Percentiles rank a stretch among this genome's conserved stretches.
These are phyloP conservation scores for Globisporangium camurandrum DNA, from an alignment of 352 stramenopile species.

Conservation along the genomic window DNA sequence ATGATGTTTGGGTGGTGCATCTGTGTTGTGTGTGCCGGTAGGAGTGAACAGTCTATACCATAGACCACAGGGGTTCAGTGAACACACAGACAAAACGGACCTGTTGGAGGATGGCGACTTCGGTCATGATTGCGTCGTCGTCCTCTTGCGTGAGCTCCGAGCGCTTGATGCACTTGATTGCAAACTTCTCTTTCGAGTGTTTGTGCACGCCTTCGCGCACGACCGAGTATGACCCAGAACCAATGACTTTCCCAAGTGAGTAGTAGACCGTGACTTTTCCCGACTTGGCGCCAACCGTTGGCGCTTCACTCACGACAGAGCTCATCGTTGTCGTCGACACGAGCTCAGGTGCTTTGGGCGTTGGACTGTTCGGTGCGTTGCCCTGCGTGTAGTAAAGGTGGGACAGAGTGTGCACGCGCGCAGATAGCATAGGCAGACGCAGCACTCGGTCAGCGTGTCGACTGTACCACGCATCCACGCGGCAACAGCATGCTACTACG, in stretches of 20 bases:
- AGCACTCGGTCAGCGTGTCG: no score
- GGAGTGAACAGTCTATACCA: background rate
- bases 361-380: conserved; percentile 8
- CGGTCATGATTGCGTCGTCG: conserved; percentile 64
- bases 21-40: conserved; percentile 7
- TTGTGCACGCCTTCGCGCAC: conserved; percentile 82
- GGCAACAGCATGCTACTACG: background rate
- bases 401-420: background rate
- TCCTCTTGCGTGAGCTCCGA: conserved; percentile 68
- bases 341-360: conserved; percentile 4
- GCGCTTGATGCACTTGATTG: conserved; percentile 90
- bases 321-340: conserved; percentile 4
- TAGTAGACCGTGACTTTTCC: conserved; percentile 70
- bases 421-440: background rate
- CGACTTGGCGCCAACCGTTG: conserved; percentile 14
- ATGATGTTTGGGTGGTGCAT: conserved; percentile 90
- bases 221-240: conserved; percentile 86
- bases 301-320: conserved; percentile 14
- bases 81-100: conserved; percentile 7
- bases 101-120: conserved; percentile 76
- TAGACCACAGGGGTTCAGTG: background rate
- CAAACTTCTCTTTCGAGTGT: conserved; percentile 69
- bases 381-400: background rate
- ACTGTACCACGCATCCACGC: no score
- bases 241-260: conserved; percentile 75